Evolutionary conservation across 345 rosid species (phyloP).

Genomic region (Linum usitatissimum): DNA sequence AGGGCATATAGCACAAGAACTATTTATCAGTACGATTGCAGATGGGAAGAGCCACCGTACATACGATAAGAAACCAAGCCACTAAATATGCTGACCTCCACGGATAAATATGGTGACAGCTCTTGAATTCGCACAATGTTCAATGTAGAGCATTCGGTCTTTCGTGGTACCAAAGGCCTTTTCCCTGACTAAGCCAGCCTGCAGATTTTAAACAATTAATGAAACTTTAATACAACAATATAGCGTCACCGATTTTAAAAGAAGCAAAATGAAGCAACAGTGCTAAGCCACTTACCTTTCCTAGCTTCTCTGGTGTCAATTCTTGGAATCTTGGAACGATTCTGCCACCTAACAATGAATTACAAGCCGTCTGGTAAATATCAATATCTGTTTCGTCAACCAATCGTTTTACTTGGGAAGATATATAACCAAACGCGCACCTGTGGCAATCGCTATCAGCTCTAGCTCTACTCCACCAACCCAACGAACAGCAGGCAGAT

Average conservation of each 20-base stretch:
- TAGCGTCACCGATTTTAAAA: no score
- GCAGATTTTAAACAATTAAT: no score
- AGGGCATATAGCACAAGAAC: conserved; percentile 12
- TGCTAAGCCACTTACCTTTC: conserved; percentile 41
- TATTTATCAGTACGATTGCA: neutral
- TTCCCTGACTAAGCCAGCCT: conserved; percentile 70
- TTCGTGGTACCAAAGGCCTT: conserved; percentile 75
- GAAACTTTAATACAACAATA: no score
- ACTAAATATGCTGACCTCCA: conserved; percentile 49
- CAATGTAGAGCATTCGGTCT: conserved; percentile 70
- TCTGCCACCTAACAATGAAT: conserved; percentile 62
- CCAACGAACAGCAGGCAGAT: conserved; percentile 98
- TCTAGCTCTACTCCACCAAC: conserved; percentile 99
- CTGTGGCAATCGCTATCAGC: conserved; percentile 96
- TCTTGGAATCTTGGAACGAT: conserved; percentile 98
- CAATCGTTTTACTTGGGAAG: neutral
- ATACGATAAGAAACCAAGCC: no score
- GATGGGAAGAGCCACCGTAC: neutral
- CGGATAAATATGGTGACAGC: conserved; percentile 84
- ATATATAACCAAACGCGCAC: conserved; percentile 22
- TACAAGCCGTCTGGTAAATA: no score
- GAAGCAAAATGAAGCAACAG: no score
- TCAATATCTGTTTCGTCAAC: no score
- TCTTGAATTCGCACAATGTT: conserved; percentile 73
- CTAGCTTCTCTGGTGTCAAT: conserved; percentile 84